Conservation (phyloP, 768 basidiomycete species). For the Boletus sensibilis region DNA sequence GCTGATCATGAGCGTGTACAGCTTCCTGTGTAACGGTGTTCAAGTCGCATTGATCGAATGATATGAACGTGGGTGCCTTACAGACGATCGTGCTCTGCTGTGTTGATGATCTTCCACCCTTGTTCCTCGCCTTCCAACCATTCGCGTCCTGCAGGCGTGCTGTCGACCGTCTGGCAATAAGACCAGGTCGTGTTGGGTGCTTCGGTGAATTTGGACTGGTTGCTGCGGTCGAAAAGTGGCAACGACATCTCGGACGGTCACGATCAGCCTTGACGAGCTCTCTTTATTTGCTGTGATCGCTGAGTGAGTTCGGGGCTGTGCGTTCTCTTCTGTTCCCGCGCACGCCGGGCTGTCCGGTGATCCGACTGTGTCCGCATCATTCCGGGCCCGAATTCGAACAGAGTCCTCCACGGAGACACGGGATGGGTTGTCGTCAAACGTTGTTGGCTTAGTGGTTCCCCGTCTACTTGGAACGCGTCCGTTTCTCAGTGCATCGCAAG, state of each 20-base stretch:
- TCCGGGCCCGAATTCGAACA: too few species aligned
- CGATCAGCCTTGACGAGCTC: background rate
- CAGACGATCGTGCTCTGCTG: conserved; percentile 29
- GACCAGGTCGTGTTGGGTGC: conserved; percentile 34
- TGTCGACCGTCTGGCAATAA: conserved; percentile 31
- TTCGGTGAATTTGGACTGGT: conserved; percentile 26
- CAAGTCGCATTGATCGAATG: background rate
- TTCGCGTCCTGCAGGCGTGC: conserved; percentile 27
- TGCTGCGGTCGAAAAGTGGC: conserved; percentile 26
- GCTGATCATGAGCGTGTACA: conserved; percentile 38
- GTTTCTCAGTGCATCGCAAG: background rate
- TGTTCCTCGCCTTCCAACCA: conserved; percentile 37
- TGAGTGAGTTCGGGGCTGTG: too few species aligned
- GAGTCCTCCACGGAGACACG: background rate
- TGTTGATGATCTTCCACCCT: conserved; percentile 37
- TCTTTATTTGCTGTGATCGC: background rate
- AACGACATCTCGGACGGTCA: conserved; percentile 24
- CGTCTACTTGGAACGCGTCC: background rate
- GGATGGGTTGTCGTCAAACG: background rate
- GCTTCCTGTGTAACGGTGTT: conserved; percentile 9
- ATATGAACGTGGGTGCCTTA: conserved; percentile 9
- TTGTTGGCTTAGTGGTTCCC: background rate
- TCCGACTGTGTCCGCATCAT: too few species aligned
- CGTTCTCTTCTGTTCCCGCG: background rate
- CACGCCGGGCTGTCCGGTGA: too few species aligned